phyloP scores from a whole-genome alignment of 257 asterid genomes.

The Ocimum tenuiflorum region DNA sequence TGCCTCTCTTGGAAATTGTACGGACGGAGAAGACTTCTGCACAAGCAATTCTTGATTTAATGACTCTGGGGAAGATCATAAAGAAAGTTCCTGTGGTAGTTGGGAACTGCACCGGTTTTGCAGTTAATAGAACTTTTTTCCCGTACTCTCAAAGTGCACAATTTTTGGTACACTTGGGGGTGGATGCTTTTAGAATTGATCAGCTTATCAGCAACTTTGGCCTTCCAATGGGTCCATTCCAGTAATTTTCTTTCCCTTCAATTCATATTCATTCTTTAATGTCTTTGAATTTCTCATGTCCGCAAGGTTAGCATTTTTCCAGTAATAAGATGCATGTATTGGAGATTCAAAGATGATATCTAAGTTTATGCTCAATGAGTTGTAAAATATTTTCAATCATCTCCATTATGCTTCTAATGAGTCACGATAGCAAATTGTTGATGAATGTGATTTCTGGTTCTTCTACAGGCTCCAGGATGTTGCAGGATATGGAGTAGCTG shows the following conservation, averaged over 20 bases:
- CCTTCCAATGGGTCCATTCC: slow-evolving; percentile 97
- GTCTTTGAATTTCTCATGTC: slow-evolving; percentile 7
- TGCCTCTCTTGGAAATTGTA: slow-evolving; percentile 93
- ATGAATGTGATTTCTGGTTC: slow-evolving; percentile 18
- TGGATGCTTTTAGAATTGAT: slow-evolving; percentile 89
- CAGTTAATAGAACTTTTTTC: slow-evolving; percentile 91
- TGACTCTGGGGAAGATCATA: slow-evolving; percentile 81
- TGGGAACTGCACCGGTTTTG: slow-evolving; percentile 97
- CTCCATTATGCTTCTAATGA: neutral
- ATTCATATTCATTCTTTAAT: neutral
- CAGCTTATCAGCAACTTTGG: slow-evolving; percentile 71
- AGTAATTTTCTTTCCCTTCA: slow-evolving; percentile 52
- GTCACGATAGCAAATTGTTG: neutral
- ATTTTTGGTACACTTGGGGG: slow-evolving; percentile 72
- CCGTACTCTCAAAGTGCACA: slow-evolving; percentile 85
- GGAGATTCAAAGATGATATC: neutral
- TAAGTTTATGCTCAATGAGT: slow-evolving; percentile 3
- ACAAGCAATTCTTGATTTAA: slow-evolving; percentile 83
- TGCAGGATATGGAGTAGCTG: slow-evolving; percentile 89
- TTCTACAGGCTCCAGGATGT: slow-evolving; percentile 81
- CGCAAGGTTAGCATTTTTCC: neutral
- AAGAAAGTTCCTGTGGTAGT: slow-evolving; percentile 96
- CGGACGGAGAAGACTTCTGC: slow-evolving; percentile 88
- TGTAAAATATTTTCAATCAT: neutral
- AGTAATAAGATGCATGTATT: neutral